Evolutionary conservation across 345 rosid species (phyloP).

Genomic region (Hibiscus syriacus): DNA sequence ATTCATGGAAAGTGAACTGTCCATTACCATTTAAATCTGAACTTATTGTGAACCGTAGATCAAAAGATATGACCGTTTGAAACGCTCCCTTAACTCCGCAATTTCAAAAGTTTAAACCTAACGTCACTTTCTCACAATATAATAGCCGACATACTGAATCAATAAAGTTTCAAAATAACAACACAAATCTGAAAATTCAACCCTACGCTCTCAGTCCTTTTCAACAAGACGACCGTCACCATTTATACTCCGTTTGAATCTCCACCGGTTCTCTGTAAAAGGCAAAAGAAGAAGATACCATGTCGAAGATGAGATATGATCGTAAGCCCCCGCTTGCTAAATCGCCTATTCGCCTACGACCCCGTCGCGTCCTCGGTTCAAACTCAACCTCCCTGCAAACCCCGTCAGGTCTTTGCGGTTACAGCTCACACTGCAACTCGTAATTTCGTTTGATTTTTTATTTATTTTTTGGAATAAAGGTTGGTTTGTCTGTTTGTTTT

Average conservation of each 20-base stretch:
- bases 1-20: not conserved
- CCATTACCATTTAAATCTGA: conserved; percentile 14
- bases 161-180: not conserved
- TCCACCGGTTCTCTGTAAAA: not conserved
- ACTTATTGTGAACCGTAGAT: conserved; percentile 33
- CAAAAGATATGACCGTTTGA: conserved; percentile 39
- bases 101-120: conserved; percentile 6
- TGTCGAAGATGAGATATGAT: conserved; percentile 52
- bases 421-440: not conserved
- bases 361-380: conserved; percentile 47
- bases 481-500: not conserved
- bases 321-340: conserved; percentile 76
- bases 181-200: not conserved
- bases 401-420: conserved; percentile 44
- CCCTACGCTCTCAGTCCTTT: too few relatives aligned
- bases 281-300: conserved; percentile 3
- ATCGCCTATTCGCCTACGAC: conserved; percentile 57
- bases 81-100: conserved; percentile 23
- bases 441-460: not conserved
- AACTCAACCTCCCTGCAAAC: conserved; percentile 36
- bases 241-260: not conserved
- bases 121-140: not conserved
- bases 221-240: too few relatives aligned
- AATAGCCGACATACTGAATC: not conserved
- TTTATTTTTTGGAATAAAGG: not conserved